Evolutionary conservation across 768 basidiomycete genomes (phyloP), one percentile per base, ranked within the genome.

Genomic region (button mushroom (Agaricus bisporus)): DNA sequence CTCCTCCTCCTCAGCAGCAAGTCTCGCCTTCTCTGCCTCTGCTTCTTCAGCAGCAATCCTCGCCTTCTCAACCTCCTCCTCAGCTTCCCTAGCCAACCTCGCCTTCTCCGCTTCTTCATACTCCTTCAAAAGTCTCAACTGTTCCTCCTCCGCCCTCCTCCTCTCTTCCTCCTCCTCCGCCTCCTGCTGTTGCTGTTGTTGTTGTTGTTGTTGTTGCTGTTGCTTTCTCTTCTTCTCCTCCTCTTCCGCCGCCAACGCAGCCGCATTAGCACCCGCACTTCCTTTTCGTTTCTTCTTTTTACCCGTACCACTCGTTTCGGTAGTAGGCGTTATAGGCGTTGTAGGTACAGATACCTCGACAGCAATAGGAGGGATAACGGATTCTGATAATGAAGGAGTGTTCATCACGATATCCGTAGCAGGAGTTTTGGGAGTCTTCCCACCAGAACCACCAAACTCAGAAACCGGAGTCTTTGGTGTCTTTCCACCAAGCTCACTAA

Each of bases 281-380:
- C 43, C 57, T 45, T 65, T 65, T 57, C 62, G 61, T 50, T 66
- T 63, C 49, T 65, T 64, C 56, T 65, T 64, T 57, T 65, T 66
- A 8, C 54, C 58, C 10, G 47, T 43, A 22, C 47, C 49, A 17
- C 58, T 49, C 18, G 57, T 58, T 38, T 50, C 58, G 4, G 48
- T 48, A 17, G 56, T 38, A 3, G 38, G 15, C 2, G 44, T 32
- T 1, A 44, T 39, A n/a, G 45, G 52, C 2, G 44, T 32, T 1
- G 52, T 39, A n/a, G 45, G 52, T 6, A 58, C 51, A 10, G 57
- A 53, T 22, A 57, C 55, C 38, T 55, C 60, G 32, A 56, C 58
- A 26, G 36, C 53, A 48, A 61, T 58, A 2, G 51, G 41, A 38
- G 46, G 22, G 10, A 11, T 55, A 52, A 46, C 44, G 4, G 49